Base-by-base conservation (phyloP, 2,329 filamentous ascomycete genomes). In the Purpureocillium takamizusanense region DNA sequence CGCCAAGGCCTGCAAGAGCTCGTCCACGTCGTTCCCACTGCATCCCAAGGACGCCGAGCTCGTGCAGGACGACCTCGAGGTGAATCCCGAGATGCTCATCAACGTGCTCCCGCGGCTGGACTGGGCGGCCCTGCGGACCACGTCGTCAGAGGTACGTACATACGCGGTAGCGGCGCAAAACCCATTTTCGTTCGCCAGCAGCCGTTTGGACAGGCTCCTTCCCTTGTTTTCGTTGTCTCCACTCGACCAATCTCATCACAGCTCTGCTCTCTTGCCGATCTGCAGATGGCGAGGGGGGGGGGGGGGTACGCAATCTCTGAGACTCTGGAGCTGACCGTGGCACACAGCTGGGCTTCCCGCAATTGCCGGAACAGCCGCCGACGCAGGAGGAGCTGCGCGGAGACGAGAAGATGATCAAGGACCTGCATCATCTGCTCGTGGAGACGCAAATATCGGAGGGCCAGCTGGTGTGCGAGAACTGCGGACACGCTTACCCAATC, bases 11-110 rank as follows among this genome's bases (percentile, higher is more conserved):
- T 98, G 92, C 82, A 95, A 94, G 66, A 76, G 79, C 41, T 81
- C 82, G 25, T 70, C 82, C 6, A 67, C 75, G 37, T 86, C 87
- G 17, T 97, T 94, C 56, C 92, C 92, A 3, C 74, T 98, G 13
- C 92, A 97, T 61, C 90, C 92, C 40, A 83, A 83, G 53, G 88
- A 97, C 53, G 89, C 86, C 37, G 88, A 95, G 60, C 80, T 98
- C 17, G 88, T 89, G 49, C 80, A 88, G 53, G 86, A 94, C 51
- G 86, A 94, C 46, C 68, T 89, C 45, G 86, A 90, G 39, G 63
- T 92, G 54, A 94, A 94, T 62, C 71, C 83, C 3, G 68, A 81
- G 35, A 86, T 97, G 56, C 67, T 98, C 42, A 68, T 76, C 51
- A 95, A 95, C 56, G 78, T 98, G 35, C 67, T 98, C 44, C 85